Base-by-base conservation (phyloP, 768 basidiomycete species). In the Suillus cothurnatus region DNA sequence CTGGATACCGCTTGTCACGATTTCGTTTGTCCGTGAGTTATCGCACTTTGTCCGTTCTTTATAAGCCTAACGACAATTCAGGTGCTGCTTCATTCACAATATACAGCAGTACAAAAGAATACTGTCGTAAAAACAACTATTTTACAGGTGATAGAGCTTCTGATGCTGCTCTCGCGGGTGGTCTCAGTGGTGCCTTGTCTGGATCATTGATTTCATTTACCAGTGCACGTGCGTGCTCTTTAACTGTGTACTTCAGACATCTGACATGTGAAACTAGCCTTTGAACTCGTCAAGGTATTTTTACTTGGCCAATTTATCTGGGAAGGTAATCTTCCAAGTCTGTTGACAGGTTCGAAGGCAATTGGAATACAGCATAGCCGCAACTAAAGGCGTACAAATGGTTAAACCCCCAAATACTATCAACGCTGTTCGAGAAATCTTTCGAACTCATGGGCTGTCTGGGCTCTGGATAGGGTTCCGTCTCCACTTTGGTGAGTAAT, bases 1-100 rank as follows among this genome's bases (percentile, higher is more conserved):
- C 60, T 93, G 92, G 88, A 92, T 99, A 70, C 96, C 97, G 56
- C 86, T 98, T 63, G 83, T 95, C 78, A 97, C 95, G 11, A 99
- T 99, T 71, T 95, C 95, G 6, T 94, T 97, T 75, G 95, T 98
- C 76, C 94, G 97, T 89, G 76, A 80, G 93, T 93, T 56, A 23
- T 47, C 38, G 7, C 19, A 31, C 62, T n/a, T 58, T 57, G 59
- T 23, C 61, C 63, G 63, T 61, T 45, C 41, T 66, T 28, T 63
- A 36, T 28, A 47, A 59, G 62, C 60, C 60, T 67, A 39, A 66
- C 49, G 2, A 45, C 64, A 45, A 23, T 67, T 32, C 69, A 95
- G 92, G 93, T 68, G 94, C 95, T 36, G 90, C 93, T 38, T 94
- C 92, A 57, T 96, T 97, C 79, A 93, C 92, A 1, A 95, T 97